phyloP scores from a whole-genome alignment of 805 yeast genomes.

The Zygoascus biomembranicola region DNA sequence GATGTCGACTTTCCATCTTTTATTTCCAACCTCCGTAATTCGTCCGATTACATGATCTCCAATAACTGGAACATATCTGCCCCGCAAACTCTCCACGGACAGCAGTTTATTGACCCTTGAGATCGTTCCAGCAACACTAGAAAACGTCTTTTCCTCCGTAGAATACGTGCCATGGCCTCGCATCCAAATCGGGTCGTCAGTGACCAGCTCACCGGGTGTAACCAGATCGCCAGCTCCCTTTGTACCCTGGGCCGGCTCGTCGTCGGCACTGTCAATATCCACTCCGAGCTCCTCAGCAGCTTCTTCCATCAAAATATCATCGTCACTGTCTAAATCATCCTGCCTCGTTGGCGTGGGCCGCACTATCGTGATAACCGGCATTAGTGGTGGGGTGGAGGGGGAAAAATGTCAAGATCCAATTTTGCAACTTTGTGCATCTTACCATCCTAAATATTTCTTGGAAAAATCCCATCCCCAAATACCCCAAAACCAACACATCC shows the following conservation, averaged over 20 bases:
- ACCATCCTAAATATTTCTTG: too few relatives aligned
- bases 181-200: conserved; percentile 97
- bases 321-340: background rate
- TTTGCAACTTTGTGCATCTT: too few relatives aligned
- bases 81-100: conserved; percentile 77
- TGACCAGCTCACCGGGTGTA: conserved; percentile 94
- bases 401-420: background rate
- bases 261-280: conserved; percentile 17
- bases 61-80: conserved; percentile 86
- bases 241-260: conserved; percentile 14
- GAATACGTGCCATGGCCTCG: conserved; percentile 95
- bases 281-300: conserved; percentile 28
- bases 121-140: conserved; percentile 89
- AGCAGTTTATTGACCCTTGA: conserved; percentile 78
- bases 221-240: conserved; percentile 37
- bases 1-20: conserved; percentile 94
- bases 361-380: conserved; percentile 6
- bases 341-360: background rate
- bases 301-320: conserved; percentile 15
- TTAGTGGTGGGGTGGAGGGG: background rate
- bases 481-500: too few relatives aligned
- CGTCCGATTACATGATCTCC: conserved; percentile 96
- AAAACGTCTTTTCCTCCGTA: conserved; percentile 63
- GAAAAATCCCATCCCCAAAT: too few relatives aligned
- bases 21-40: conserved; percentile 86